Base-by-base conservation (phyloP, 768 basidiomycete species). In the Calvatia gigantea region DNA sequence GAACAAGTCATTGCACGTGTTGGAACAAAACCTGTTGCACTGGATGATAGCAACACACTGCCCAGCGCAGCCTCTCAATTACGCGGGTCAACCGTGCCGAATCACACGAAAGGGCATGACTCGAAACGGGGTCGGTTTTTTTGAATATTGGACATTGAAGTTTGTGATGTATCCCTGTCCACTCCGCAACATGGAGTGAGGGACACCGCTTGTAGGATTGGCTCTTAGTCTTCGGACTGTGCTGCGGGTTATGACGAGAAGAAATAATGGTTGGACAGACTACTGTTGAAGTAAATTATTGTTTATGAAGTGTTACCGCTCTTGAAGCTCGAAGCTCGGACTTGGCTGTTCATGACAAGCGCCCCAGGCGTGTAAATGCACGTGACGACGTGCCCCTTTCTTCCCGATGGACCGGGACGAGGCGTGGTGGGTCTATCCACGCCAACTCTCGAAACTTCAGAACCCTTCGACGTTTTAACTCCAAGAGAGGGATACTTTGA, bases 221-320 rank as follows among this genome's bases (percentile, higher is more conserved):
- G 71, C 38, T 70, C 72, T 4, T 70, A 74, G 48, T 69, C 70
- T 17, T 67, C 70, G 3, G 67, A 69, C 46, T 71, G 69, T 59
- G 69, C 54, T 41, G 63, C 67, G 27, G 70, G 68, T 31, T 72
- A 72, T 44, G 67, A 65, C 42, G 73, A 70, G 61, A 65, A 62
- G 12, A 49, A 57, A n/a, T n/a, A n/a, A n/a, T n/a, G n/a, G n/a
- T n/a, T n/a, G n/a, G n/a, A n/a, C n/a, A n/a, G n/a, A n/a, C n/a
- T n/a, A n/a, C n/a, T n/a, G n/a, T n/a, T n/a, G n/a, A n/a, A n/a
- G n/a, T n/a, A n/a, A n/a, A n/a, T n/a, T n/a, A n/a, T n/a, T n/a
- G n/a, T n/a, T n/a, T n/a, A n/a, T n/a, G n/a, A n/a, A n/a, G n/a
- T n/a, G n/a, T n/a, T n/a, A n/a, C n/a, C n/a, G n/a, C n/a, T n/a